Evolutionary conservation across 257 asterid genomes (phyloP).

Genomic region (Mitragyna speciosa): DNA sequence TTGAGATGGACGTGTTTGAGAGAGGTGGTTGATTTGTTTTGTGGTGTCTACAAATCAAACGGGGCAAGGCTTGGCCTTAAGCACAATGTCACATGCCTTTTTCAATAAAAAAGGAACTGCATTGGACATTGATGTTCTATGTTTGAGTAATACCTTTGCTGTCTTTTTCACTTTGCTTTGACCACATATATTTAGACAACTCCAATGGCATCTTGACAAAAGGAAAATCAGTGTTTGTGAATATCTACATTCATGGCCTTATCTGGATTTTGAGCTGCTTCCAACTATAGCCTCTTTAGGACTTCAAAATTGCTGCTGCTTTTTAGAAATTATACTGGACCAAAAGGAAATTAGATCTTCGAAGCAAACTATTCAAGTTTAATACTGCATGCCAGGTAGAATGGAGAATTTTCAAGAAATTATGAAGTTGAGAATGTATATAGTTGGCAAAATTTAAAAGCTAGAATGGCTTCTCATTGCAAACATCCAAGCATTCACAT

Average conservation of each 20-base stretch:
- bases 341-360: too few species aligned
- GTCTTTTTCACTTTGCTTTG: constrained; percentile 20
- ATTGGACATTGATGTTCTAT: constrained; percentile 1
- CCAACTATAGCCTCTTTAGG: not conserved
- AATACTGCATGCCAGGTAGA: not conserved
- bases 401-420: not conserved
- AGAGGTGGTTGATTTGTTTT: not conserved
- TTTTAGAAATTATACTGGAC: too few species aligned
- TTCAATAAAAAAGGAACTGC: not conserved
- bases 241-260: not conserved
- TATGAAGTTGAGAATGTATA: not conserved
- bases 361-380: too few species aligned
- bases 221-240: not conserved
- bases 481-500: constrained; percentile 1
- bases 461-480: not conserved
- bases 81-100: constrained; percentile 26
- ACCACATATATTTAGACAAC: constrained; percentile 3
- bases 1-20: constrained; percentile 20
- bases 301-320: not conserved
- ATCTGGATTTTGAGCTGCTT: constrained; percentile 5
- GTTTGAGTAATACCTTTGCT: not conserved
- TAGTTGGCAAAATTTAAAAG: not conserved
- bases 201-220: constrained; percentile 24
- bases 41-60: not conserved
- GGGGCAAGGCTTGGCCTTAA: not conserved